These are phyloP conservation scores for Microcera coccophila DNA, from an alignment of 2,329 filamentous ascomycete genomes.

Conservation along the genomic window DNA sequence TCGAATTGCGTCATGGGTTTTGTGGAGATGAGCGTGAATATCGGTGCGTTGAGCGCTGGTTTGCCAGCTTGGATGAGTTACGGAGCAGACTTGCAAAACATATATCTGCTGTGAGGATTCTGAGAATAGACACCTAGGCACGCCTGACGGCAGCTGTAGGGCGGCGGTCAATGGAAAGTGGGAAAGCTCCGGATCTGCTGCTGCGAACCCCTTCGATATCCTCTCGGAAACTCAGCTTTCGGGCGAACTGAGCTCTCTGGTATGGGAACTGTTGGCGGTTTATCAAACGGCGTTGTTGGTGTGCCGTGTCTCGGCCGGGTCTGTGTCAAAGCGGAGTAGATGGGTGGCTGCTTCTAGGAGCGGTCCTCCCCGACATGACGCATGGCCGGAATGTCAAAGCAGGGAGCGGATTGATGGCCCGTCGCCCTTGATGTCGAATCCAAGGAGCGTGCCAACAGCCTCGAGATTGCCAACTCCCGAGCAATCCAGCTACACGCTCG, in stretches of 20 bases:
- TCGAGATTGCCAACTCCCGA: constrained; percentile 1
- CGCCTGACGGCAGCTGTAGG: neutral
- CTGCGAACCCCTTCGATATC: neutral
- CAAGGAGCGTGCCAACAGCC: constrained; percentile 1
- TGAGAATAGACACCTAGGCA: neutral
- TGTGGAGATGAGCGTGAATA: no score
- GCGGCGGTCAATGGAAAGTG: neutral
- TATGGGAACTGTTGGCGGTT: neutral
- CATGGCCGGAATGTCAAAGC: neutral
- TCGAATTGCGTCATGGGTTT: no score
- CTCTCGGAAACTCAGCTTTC: neutral
- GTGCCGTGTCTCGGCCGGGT: constrained; percentile 2
- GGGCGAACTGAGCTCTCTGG: constrained; percentile 7
- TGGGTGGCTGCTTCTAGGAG: neutral
- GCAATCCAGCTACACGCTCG: constrained; percentile 6
- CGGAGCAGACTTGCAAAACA: neutral
- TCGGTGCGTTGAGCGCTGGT: no score
- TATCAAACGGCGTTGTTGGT: neutral
- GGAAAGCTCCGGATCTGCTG: neutral
- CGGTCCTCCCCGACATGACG: neutral
- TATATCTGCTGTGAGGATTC: neutral
- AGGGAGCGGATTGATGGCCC: neutral
- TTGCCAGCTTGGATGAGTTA: no score
- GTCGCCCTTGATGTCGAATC: neutral
- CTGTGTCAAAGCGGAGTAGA: constrained; percentile 3